Conservation (phyloP, 441 rosid species). For the Biscutella laevigata region DNA sequence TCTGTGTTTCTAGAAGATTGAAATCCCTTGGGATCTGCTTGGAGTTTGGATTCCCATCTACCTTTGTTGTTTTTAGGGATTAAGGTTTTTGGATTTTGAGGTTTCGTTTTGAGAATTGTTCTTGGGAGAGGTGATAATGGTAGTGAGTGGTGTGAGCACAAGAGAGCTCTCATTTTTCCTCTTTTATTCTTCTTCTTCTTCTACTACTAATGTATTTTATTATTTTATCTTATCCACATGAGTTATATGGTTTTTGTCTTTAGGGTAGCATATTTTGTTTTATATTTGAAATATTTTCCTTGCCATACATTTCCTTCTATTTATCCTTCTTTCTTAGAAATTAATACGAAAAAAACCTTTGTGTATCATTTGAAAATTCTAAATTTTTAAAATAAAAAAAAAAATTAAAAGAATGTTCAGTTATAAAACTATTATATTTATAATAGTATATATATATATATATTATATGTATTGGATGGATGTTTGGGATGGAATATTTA, state of each 20-base stretch:
- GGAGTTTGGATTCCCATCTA: slow-evolving; percentile 25
- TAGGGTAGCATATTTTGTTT: slow-evolving; percentile 14
- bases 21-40: slow-evolving; percentile 53
- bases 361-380: no score
- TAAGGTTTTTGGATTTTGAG: slow-evolving; percentile 4
- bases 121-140: slow-evolving; percentile 17
- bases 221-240: slow-evolving; percentile 30
- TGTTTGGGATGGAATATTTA: no score
- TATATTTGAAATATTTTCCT: slow-evolving; percentile 18
- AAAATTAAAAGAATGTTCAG: no score
- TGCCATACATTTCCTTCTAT: slow-evolving; percentile 9
- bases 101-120: slow-evolving; percentile 11
- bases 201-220: not conserved
- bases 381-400: no score
- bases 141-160: slow-evolving; percentile 21
- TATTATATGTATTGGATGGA: no score
- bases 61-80: slow-evolving; percentile 3
- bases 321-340: slow-evolving; percentile 5
- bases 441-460: no score
- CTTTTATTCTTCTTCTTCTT: not conserved
- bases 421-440: no score
- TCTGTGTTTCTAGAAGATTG: slow-evolving; percentile 13
- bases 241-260: slow-evolving; percentile 22
- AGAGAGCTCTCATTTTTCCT: slow-evolving; percentile 37
- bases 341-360: no score